Percentiles rank a stretch among this genome's conserved stretches.
Evolutionary conservation across 495 filamentous ascomycete species (phyloP).

Genomic region (Xylaria grammica): DNA sequence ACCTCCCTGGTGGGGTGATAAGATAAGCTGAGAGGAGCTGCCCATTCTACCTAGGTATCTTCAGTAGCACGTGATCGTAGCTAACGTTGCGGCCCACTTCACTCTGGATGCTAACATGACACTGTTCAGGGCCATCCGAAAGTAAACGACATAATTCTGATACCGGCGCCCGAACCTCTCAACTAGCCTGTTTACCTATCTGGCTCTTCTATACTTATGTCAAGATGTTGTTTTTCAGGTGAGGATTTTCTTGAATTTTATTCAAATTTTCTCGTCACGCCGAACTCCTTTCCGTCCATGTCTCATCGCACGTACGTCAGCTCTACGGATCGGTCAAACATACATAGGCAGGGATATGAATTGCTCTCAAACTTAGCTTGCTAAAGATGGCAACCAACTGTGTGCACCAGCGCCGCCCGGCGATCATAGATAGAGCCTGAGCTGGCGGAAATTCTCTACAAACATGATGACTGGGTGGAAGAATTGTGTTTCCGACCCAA

Average conservation of each 20-base stretch:
- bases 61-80: constrained; percentile 3
- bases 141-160: neutral
- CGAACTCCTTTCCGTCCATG: neutral
- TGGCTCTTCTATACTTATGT: neutral
- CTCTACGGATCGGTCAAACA: neutral
- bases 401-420: neutral
- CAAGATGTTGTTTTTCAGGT: constrained; percentile 25
- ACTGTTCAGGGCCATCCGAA: neutral
- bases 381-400: neutral
- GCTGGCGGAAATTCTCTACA: too few species aligned
- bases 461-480: neutral
- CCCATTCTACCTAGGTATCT: neutral
- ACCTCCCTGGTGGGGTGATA: constrained; percentile 16
- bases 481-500: neutral
- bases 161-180: neutral
- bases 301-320: neutral
- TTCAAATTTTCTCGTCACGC: neutral
- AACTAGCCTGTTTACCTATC: neutral
- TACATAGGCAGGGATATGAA: neutral
- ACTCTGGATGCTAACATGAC: constrained; percentile 3
- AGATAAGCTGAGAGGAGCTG: constrained; percentile 5
- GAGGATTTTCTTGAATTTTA: neutral
- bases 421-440: too few species aligned
- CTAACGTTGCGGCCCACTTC: constrained; percentile 5
- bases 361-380: neutral